Evolutionary conservation across 164 flowering plant species (phyloP).

Genomic region (Saururus chinensis): DNA sequence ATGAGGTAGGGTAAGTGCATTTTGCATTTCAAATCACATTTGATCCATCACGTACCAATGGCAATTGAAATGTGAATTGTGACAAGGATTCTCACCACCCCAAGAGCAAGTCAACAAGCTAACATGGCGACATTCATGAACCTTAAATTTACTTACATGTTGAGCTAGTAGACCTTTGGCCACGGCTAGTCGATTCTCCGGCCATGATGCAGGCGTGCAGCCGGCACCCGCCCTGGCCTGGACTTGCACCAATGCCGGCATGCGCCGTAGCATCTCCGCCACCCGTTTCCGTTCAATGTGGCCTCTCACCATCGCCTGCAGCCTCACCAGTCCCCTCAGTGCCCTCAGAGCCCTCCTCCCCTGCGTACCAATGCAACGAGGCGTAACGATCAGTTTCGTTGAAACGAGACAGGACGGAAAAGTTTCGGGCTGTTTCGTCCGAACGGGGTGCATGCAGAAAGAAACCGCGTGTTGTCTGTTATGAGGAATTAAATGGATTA

Average conservation of each 20-base stretch:
- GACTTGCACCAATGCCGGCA: slow-evolving; percentile 41
- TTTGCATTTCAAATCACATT: no score
- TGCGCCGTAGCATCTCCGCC: slow-evolving; percentile 56
- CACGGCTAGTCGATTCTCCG: background rate
- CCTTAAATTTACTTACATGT: no score
- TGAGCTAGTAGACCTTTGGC: background rate
- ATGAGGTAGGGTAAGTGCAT: no score
- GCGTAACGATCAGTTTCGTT: no score
- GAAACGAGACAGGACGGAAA: no score
- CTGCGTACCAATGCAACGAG: slow-evolving; percentile 14
- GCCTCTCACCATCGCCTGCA: slow-evolving; percentile 90
- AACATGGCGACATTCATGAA: no score
- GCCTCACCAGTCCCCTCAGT: slow-evolving; percentile 78
- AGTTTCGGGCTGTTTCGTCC: no score
- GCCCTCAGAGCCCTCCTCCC: slow-evolving; percentile 88
- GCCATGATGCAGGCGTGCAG: background rate
- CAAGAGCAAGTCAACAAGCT: no score
- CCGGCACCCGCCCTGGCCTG: background rate
- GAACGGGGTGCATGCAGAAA: background rate
- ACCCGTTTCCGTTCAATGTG: slow-evolving; percentile 75
- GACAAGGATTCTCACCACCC: no score
- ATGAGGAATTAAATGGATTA: background rate
- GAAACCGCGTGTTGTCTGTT: background rate
- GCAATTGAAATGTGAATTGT: no score
- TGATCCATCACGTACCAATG: no score